Conservation (phyloP, 345 rosid genomes). For the Salix udensis region DNA sequence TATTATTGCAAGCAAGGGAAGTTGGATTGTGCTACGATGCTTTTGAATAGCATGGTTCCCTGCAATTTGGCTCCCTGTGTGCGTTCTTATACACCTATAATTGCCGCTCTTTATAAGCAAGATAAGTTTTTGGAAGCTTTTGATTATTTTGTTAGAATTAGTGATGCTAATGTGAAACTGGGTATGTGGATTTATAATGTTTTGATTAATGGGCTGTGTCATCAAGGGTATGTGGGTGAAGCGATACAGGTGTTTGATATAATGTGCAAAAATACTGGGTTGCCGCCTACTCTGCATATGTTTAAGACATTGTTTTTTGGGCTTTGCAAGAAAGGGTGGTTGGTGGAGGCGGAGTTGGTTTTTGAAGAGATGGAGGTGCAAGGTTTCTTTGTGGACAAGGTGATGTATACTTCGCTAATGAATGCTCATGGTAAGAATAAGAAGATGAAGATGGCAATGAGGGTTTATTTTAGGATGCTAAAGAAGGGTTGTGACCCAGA, state of each 20-base stretch:
- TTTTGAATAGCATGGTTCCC: conserved; percentile 34
- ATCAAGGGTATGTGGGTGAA: conserved; percentile 45
- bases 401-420: too few relatives aligned
- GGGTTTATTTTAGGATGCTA: too few relatives aligned
- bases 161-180: conserved; percentile 29
- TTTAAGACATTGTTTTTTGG: conserved; percentile 61
- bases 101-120: conserved; percentile 33
- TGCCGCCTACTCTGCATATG: conserved; percentile 35
- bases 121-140: conserved; percentile 3
- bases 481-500: conserved; percentile 29
- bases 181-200: conserved; percentile 39
- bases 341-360: too few relatives aligned
- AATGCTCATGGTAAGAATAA: too few relatives aligned
- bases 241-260: conserved; percentile 46
- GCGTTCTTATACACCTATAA: conserved; percentile 54
- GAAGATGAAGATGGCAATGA: too few relatives aligned
- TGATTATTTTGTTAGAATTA: conserved; percentile 32
- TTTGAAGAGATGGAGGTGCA: too few relatives aligned
- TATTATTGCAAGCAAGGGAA: conserved; percentile 54
- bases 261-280: conserved; percentile 38
- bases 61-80: conserved; percentile 36
- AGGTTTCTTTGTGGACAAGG: too few relatives aligned
- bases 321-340: conserved; percentile 36
- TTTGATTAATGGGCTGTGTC: conserved; percentile 48
- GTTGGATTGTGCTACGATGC: conserved; percentile 44